Evolutionary conservation across 208 protist genomes (phyloP), one percentile per base, ranked within the genome.

Genomic region (Leishmania gerbilli): DNA sequence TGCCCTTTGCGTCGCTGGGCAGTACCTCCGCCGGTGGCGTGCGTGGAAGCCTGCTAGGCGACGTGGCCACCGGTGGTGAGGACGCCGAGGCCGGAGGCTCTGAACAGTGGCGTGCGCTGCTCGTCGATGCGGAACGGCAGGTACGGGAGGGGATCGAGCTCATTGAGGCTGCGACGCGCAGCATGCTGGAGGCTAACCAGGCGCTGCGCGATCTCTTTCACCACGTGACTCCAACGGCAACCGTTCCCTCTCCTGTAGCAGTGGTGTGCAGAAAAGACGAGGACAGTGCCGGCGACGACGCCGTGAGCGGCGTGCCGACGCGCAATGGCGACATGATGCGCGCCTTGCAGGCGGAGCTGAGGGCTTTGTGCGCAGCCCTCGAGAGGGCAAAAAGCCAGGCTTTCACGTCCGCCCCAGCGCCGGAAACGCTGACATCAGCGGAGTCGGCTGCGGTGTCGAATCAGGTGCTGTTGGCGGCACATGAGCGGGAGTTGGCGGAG

Each of bases 271-370:
- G 37, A 1, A 71, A 71, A n/a, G 24, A 27, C 2, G 51, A 60
- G 64, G 24, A 2, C 37, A 13, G 17, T 81, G 51, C 15, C 40
- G 15, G 65, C 65, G 65, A 71, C 37, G 65, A 34, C 6, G 19
- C 37, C 37, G 31, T 13, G 19, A 34, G 37, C 21, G 37, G 19
- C 31, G 65, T 47, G 34, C 1, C 37, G 65, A n/a, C 47, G 34
- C 5, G 37, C 19, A 53, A 80, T 40, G 49, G 24, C 34, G 47
- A 31, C 77, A 62, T 47, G 3, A 80, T 76, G n/a, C 42, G n/a
- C 4, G 42, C 67, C 15, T 55, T 80, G 42, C 76, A 81, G 42
- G 49, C n/a, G 13, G 84, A 87, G 53, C 74, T 87, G 27, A 84
- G 55, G 62, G 79, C 45, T 15, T 55, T 78, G 7, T 78, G 49